phyloP scores from a whole-genome alignment of 2,329 filamentous ascomycete species.

The Ophiostoma novo-ulmi region DNA sequence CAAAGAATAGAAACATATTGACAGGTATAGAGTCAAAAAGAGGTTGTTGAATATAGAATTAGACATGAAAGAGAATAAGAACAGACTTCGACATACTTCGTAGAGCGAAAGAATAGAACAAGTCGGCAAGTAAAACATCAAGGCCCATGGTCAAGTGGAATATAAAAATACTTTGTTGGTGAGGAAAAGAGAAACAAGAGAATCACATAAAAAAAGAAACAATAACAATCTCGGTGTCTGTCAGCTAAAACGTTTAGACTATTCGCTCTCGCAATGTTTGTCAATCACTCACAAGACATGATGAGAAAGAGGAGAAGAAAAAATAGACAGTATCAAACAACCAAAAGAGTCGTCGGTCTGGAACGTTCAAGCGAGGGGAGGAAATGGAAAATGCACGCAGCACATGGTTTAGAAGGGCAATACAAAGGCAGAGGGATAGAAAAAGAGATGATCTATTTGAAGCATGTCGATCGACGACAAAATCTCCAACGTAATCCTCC shows the following conservation, averaged over 20 bases:
- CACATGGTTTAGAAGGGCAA: not conserved
- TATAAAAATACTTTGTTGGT: not conserved
- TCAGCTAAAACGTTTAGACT: not conserved
- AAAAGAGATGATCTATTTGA: not conserved
- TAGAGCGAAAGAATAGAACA: not conserved
- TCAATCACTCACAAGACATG: not conserved
- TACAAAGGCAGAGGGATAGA: not conserved
- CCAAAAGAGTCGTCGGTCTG: not conserved
- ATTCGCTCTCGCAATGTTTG: not conserved
- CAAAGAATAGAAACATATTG: not conserved
- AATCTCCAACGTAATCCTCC: not conserved
- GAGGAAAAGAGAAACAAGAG: not conserved
- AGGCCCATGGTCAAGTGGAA: not conserved
- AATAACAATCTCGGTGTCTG: not conserved
- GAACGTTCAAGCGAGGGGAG: not conserved
- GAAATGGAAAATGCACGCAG: not conserved
- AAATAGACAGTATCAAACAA: not conserved
- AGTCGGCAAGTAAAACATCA: not conserved
- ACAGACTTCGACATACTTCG: not conserved
- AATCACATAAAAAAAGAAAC: not conserved
- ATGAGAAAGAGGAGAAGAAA: not conserved
- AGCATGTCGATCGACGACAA: not conserved
- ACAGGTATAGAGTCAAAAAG: not conserved
- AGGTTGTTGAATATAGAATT: not conserved
- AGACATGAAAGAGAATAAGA: not conserved